phyloP scores from a whole-genome alignment of 179 eudicot species.

The Spinacia oleracea region DNA sequence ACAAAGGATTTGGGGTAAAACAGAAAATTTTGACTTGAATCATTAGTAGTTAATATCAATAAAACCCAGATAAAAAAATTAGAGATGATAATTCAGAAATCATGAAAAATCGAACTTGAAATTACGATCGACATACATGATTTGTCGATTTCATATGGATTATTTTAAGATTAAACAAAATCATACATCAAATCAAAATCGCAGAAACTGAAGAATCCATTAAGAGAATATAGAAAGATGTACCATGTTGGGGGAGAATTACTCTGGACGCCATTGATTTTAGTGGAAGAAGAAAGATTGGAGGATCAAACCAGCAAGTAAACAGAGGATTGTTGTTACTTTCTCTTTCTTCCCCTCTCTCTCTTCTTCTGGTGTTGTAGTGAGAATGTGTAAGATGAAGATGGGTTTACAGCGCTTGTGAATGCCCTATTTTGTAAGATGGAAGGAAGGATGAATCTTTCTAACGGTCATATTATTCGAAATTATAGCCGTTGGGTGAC shows the following conservation, averaged over 20 bases:
- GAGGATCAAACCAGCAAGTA: not conserved
- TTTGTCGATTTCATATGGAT: not conserved
- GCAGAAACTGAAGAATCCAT: not conserved
- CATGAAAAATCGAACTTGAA: not conserved
- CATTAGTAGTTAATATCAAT: too few relatives aligned
- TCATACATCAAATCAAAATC: constrained; percentile 4
- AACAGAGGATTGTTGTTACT: not conserved
- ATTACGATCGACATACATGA: too few relatives aligned
- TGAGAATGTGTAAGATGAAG: not conserved
- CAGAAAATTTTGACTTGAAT: too few relatives aligned
- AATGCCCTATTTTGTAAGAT: constrained; percentile 24
- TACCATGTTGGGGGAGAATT: constrained; percentile 25
- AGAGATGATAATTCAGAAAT: not conserved
- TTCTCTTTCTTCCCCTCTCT: not conserved
- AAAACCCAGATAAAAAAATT: constrained; percentile 12
- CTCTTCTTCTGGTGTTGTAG: not conserved
- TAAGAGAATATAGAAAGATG: not conserved
- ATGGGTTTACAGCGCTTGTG: not conserved
- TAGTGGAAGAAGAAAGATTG: not conserved
- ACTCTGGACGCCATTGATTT: constrained; percentile 42
- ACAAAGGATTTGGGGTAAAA: not conserved
- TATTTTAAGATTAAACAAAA: not conserved
- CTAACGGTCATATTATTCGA: constrained; percentile 34
- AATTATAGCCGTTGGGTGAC: constrained; percentile 3
- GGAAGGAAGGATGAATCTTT: constrained; percentile 7